Evolutionary conservation across 306 rosid species (phyloP).

Genomic region (Amphicarpaea edgeworthii): DNA sequence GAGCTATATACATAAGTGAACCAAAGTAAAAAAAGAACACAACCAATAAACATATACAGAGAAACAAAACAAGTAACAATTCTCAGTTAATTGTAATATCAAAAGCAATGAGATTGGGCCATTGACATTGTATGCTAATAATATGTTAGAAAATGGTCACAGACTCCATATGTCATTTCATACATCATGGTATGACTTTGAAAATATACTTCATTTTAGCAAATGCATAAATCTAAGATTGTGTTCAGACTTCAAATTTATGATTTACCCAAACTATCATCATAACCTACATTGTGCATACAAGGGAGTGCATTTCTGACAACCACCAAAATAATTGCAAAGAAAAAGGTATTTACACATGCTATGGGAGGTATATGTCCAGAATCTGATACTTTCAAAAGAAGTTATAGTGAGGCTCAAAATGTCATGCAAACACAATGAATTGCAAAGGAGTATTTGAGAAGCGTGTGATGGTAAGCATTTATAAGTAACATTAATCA

Average conservation of each 20-base stretch:
- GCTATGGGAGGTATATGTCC: constrained; percentile 14
- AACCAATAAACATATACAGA: background rate
- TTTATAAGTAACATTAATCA: constrained; percentile 1
- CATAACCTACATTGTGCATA: constrained; percentile 10
- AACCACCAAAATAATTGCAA: constrained; percentile 1
- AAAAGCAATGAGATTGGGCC: background rate
- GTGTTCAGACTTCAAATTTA: constrained; percentile 2
- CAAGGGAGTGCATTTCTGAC: background rate
- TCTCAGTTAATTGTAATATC: background rate
- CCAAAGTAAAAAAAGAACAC: background rate
- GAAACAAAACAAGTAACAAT: background rate
- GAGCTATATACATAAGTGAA: constrained; percentile 1
- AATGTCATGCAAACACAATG: background rate
- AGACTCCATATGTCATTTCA: constrained; percentile 12
- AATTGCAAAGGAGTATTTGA: constrained; percentile 2
- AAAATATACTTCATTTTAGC: background rate
- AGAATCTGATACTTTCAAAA: constrained; percentile 8
- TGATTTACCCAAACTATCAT: constrained; percentile 26
- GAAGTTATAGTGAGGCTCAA: constrained; percentile 15
- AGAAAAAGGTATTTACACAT: background rate
- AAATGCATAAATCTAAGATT: background rate
- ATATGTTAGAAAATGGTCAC: background rate
- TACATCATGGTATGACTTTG: background rate
- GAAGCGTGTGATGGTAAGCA: background rate
- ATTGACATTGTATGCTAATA: constrained; percentile 18